Base-by-base conservation (phyloP, 2,329 filamentous ascomycete genomes). In the Knoxdaviesia proteae region DNA sequence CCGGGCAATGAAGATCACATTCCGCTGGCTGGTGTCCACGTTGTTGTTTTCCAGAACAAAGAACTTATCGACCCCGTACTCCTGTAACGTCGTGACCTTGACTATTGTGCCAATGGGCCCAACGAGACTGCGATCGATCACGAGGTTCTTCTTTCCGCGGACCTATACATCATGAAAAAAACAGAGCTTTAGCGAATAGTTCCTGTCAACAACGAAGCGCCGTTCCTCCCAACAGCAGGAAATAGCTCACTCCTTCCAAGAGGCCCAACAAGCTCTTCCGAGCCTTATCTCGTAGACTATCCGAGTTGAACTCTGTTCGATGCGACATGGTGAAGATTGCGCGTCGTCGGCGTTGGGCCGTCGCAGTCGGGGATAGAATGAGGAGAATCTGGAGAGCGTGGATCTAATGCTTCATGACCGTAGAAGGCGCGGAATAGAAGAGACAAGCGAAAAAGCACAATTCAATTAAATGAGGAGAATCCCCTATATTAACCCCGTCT, bases 31-130 rank as follows among this genome's bases (percentile, higher is more conserved):
- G 11, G 84, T 82, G 60, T 96, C 88, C 58, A 86, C 79, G 61
- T 98, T 96, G 55, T 80, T 75, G 61, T 94, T 96, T 60, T 98
- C 90, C 39, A 98, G 68, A 55, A 94, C 80, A 66, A 96, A 98
- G 50, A 94, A 84, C 60, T 93, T 93, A 60, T 96, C 87, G 51
- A 98, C 87, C 32, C 92, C 92, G 63, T 96, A 94, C 55, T 98
- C 90, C 56, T 96, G 84, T 10, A 94, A 71, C 7, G 83, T 88
- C 29, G 88, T 88, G 55, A 94, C 93, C 59, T 94, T 94, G 62
- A 93, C 84, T 50, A 98, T 80, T 46, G 88, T 71, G 46, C 87
- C 84, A 51, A 98, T 72, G 32, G 87, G 84, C 30, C 88, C 90
- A 50, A 88, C 86, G 52, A 98, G 70, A 52, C 78, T 79, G 60